Conservation (phyloP, 768 basidiomycete species). For the Peribolospora kevripleyi region DNA sequence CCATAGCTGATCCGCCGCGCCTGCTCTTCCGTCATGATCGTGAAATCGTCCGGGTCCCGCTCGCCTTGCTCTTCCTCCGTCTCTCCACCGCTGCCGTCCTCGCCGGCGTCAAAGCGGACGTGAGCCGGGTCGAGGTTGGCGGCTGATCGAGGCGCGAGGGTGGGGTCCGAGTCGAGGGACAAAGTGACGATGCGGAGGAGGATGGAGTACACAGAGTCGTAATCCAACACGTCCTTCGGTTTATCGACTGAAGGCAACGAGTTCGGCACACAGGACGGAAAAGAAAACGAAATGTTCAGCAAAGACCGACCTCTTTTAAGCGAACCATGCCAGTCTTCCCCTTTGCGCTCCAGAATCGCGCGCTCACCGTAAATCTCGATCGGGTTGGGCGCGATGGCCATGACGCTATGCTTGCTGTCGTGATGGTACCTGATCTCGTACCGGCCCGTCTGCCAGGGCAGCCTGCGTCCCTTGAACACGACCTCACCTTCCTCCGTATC, state of each 20-base stretch:
- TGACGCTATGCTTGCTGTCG: constrained; percentile 90
- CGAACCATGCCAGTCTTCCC: neutral
- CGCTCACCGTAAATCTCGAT: constrained; percentile 59
- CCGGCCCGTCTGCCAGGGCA: constrained; percentile 63
- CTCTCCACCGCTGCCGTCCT: constrained; percentile 5
- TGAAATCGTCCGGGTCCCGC: constrained; percentile 74
- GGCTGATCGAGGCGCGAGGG: constrained; percentile 9
- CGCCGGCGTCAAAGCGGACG: constrained; percentile 5
- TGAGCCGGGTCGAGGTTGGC: neutral
- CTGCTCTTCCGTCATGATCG: constrained; percentile 74
- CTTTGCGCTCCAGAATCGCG: too few species aligned
- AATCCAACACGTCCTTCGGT: constrained; percentile 34
- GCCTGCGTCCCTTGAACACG: constrained; percentile 46
- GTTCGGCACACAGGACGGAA: constrained; percentile 5
- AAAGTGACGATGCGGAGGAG: constrained; percentile 11
- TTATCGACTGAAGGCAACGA: constrained; percentile 33
- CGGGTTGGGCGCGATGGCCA: constrained; percentile 48
- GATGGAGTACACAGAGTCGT: constrained; percentile 34
- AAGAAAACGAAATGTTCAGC: neutral
- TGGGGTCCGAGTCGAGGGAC: constrained; percentile 10
- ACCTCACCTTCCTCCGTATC: constrained; percentile 29
- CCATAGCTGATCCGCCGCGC: constrained; percentile 65
- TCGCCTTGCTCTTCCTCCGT: constrained; percentile 16
- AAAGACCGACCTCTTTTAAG: neutral
- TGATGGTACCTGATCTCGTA: constrained; percentile 92